Evolutionary conservation across 1,284 basidiomycete species (phyloP).

Genomic region (Sanguinoderma infundibulare): DNA sequence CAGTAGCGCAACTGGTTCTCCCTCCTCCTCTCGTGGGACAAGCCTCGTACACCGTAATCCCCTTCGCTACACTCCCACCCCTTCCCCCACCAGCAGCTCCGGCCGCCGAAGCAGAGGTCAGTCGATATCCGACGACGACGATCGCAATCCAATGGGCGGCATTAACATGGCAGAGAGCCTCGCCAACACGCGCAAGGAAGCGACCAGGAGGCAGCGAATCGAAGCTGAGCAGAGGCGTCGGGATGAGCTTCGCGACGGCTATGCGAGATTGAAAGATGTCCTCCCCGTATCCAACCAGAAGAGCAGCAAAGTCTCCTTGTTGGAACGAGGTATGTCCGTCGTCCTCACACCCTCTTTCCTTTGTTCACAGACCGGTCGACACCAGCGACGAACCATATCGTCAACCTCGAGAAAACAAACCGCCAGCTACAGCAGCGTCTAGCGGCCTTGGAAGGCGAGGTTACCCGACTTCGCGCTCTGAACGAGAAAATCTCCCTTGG

Average conservation of each 20-base stretch:
- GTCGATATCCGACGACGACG: conserved; percentile 80
- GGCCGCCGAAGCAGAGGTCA: conserved; percentile 66
- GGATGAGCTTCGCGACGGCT: conserved; percentile 87
- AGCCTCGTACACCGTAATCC: conserved; percentile 73
- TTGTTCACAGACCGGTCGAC: conserved; percentile 6
- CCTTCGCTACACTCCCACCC: conserved; percentile 75
- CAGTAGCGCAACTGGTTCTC: conserved; percentile 75
- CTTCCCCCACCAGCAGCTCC: conserved; percentile 75
- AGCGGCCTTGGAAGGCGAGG: conserved; percentile 64
- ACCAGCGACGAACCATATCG: conserved; percentile 76
- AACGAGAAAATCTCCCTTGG: conserved; percentile 82
- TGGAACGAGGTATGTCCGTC: conserved; percentile 75
- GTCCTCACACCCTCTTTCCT: conserved; percentile 5
- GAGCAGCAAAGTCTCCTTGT: conserved; percentile 84
- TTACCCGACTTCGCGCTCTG: conserved; percentile 65
- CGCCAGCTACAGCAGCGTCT: conserved; percentile 70
- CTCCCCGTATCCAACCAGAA: conserved; percentile 87
- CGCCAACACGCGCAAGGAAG: conserved; percentile 80
- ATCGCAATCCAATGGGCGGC: conserved; percentile 66
- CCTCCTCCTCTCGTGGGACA: conserved; percentile 72
- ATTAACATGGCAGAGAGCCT: conserved; percentile 65
- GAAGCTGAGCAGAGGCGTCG: conserved; percentile 86
- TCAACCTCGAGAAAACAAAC: conserved; percentile 69
- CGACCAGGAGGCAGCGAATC: conserved; percentile 79
- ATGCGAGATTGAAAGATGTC: conserved; percentile 84